phyloP scores from a whole-genome alignment of 2,329 filamentous ascomycete species.

The Colletotrichum sp. region DNA sequence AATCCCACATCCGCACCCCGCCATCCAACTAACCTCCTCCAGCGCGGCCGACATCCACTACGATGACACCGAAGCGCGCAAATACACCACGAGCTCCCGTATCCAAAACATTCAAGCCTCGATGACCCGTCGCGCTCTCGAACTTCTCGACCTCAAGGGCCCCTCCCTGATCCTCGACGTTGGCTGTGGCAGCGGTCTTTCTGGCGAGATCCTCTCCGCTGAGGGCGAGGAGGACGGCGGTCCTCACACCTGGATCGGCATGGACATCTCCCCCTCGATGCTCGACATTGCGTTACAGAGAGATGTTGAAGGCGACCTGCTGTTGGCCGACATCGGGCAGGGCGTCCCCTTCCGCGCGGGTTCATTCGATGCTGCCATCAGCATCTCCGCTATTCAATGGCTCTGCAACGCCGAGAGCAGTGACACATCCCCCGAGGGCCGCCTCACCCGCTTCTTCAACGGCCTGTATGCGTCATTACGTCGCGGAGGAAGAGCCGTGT shows the following conservation, averaged over 20 bases:
- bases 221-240: conserved; percentile 73
- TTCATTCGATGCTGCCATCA: conserved; percentile 92
- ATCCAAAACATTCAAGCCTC: conserved; percentile 94
- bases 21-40: conserved; percentile 19
- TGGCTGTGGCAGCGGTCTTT: conserved; percentile 95
- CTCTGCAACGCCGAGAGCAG: conserved; percentile 93
- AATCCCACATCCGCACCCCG: conserved; percentile 19
- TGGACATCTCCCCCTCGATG: conserved; percentile 97
- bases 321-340: conserved; percentile 94
- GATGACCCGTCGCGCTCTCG: conserved; percentile 93
- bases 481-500: conserved; percentile 87
- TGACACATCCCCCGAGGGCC: conserved; percentile 79
- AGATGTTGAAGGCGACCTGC: conserved; percentile 91
- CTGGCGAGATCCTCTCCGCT: conserved; percentile 89
- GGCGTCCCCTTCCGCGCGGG: conserved; percentile 93
- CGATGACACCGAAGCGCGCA: conserved; percentile 92
- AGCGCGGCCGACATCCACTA: conserved; percentile 97
- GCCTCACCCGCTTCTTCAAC: conserved; percentile 88
- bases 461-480: conserved; percentile 85
- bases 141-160: conserved; percentile 80
- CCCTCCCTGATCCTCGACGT: conserved; percentile 93
- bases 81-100: conserved; percentile 95
- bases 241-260: conserved; percentile 94
- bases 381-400: conserved; percentile 97
- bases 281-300: conserved; percentile 91